Percentiles rank a stretch among this genome's conserved stretches.
Evolutionary conservation across 306 rosid genomes (phyloP).

Genomic region (Vigna reflexopilosa): DNA sequence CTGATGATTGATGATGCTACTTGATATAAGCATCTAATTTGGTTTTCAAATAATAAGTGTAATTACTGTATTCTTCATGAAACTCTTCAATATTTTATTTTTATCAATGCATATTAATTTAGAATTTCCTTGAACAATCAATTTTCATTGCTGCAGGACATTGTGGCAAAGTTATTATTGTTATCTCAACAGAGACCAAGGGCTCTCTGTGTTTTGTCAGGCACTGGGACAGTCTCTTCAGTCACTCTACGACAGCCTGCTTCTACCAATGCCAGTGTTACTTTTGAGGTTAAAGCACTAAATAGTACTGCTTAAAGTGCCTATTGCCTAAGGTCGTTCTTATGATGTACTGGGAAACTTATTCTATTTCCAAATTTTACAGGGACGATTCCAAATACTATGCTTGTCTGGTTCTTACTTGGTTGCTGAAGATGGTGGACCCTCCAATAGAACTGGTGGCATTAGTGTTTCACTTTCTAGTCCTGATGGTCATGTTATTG

Average conservation of each 20-base stretch:
- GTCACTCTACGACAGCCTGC: slow-evolving; percentile 91
- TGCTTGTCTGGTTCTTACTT: slow-evolving; percentile 96
- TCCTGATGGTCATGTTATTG: slow-evolving; percentile 89
- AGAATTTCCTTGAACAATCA: slow-evolving; percentile 36
- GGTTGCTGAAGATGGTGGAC: slow-evolving; percentile 93
- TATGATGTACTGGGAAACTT: slow-evolving; percentile 21
- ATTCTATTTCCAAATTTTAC: slow-evolving; percentile 32
- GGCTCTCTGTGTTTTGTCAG: slow-evolving; percentile 92
- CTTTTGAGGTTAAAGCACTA: slow-evolving; percentile 72
- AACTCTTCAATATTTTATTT: slow-evolving; percentile 10
- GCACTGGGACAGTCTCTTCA: slow-evolving; percentile 79
- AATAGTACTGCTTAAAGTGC: slow-evolving; percentile 6
- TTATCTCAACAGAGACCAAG: slow-evolving; percentile 95
- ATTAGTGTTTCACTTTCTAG: slow-evolving; percentile 83
- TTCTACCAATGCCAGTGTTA: slow-evolving; percentile 70
- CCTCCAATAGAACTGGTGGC: slow-evolving; percentile 85
- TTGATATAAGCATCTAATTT: not conserved
- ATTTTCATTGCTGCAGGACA: slow-evolving; percentile 63
- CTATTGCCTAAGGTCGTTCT: slow-evolving; percentile 19
- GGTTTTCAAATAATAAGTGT: slow-evolving; percentile 13
- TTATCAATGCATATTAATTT: slow-evolving; percentile 20
- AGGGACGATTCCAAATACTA: slow-evolving; percentile 94
- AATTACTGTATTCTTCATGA: slow-evolving; percentile 19
- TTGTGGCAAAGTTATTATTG: slow-evolving; percentile 79
- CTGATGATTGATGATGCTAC: slow-evolving; percentile 6